A percentile compares a stretch with the other conserved stretches of the same genome.
phyloP scores from a whole-genome alignment of 495 filamentous ascomycete genomes.

The Podospora conica region DNA sequence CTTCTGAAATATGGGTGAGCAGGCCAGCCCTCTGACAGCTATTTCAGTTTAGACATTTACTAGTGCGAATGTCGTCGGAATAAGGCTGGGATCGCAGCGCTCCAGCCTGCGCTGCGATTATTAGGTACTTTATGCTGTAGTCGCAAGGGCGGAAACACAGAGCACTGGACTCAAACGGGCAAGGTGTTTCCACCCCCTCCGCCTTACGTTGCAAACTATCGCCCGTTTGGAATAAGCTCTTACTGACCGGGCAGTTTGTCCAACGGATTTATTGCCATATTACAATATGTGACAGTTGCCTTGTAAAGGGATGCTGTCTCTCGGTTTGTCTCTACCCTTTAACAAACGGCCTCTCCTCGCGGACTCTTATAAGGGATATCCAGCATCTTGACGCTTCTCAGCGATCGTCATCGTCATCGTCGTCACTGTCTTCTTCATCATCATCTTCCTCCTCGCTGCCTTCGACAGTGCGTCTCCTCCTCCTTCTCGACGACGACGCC shows the following conservation, averaged over 20 bases:
- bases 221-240: no score
- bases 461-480: slow-evolving; percentile 15
- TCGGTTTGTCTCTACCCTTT: no score
- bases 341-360: not conserved
- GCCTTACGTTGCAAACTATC: not conserved
- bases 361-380: not conserved
- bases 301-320: no score
- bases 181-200: not conserved
- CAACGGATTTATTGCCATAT: no score
- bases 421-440: slow-evolving; percentile 6
- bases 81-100: not conserved
- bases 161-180: no score
- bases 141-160: no score
- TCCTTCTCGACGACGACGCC: slow-evolving; percentile 9
- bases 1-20: no score
- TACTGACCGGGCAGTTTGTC: no score
- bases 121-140: no score
- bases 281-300: no score
- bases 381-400: not conserved
- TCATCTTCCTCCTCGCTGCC: slow-evolving; percentile 22
- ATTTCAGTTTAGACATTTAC: not conserved
- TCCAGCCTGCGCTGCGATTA: not conserved
- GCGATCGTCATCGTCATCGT: slow-evolving; percentile 4
- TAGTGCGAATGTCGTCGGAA: no score
- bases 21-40: not conserved